A percentile compares a stretch with the other conserved stretches of the same genome.
Conservation (phyloP, 2,329 filamentous ascomycete species). For the Magnaporthales sp. region DNA sequence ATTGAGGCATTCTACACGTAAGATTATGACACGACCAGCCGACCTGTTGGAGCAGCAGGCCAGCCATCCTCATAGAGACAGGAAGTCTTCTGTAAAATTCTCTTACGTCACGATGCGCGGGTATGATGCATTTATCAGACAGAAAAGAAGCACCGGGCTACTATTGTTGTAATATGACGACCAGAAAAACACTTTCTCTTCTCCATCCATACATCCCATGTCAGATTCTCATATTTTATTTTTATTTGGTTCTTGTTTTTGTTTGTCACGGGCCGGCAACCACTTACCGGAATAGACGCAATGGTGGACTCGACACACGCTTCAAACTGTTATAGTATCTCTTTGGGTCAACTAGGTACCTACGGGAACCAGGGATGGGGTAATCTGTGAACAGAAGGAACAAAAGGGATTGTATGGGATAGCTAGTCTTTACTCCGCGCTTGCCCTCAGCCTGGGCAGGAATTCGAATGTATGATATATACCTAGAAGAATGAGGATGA, state of each 20-base stretch:
- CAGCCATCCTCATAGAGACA: background rate
- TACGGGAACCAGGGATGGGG: background rate
- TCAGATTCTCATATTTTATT: background rate
- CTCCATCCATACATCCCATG: background rate
- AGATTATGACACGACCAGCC: background rate
- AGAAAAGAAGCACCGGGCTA: background rate
- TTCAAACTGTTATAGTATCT: background rate
- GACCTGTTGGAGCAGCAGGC: background rate
- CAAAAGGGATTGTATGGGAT: background rate
- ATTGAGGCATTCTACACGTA: slow-evolving; percentile 60
- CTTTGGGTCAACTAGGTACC: background rate
- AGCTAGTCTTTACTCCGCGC: background rate
- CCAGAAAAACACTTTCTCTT: background rate
- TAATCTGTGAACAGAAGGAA: background rate
- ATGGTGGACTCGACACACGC: background rate
- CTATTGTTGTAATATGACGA: slow-evolving; percentile 1
- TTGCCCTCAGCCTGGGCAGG: background rate
- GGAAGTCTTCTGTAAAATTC: background rate
- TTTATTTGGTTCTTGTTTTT: background rate
- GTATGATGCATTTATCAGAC: background rate
- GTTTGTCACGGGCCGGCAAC: background rate
- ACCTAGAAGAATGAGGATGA: background rate
- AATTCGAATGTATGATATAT: background rate
- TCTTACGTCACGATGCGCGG: background rate
- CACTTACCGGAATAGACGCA: background rate